Evolutionary conservation across 257 asterid species (phyloP).

Genomic region (Perilla frutescens): DNA sequence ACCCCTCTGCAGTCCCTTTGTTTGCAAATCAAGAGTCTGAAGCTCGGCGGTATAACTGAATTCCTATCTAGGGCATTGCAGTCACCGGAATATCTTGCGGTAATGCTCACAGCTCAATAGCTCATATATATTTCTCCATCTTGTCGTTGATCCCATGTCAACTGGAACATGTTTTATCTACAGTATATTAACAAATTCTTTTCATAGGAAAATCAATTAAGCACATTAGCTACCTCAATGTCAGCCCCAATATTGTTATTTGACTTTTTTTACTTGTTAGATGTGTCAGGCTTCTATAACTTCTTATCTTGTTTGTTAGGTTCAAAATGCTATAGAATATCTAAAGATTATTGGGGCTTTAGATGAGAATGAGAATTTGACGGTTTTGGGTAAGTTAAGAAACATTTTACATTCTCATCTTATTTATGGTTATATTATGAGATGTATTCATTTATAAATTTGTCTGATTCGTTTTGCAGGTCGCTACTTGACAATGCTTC

Average conservation of each 20-base stretch:
- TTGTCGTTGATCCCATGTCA: slow-evolving; percentile 30
- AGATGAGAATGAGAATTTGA: slow-evolving; percentile 84
- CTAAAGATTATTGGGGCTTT: slow-evolving; percentile 89
- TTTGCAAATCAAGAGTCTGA: slow-evolving; percentile 90
- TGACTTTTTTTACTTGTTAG: slow-evolving; percentile 18
- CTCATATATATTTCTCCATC: slow-evolving; percentile 34
- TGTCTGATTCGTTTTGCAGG: slow-evolving; percentile 59
- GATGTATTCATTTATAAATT: slow-evolving; percentile 35
- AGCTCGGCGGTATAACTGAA: slow-evolving; percentile 86
- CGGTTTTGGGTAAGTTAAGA: slow-evolving; percentile 70
- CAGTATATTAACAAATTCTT: background rate
- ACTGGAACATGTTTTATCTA: slow-evolving; percentile 14
- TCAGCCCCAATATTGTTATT: background rate
- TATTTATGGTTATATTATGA: slow-evolving; percentile 31
- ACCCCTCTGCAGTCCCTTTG: slow-evolving; percentile 97
- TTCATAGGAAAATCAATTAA: slow-evolving; percentile 21
- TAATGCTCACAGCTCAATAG: slow-evolving; percentile 44
- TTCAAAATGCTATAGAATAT: slow-evolving; percentile 92
- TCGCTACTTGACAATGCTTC: slow-evolving; percentile 86
- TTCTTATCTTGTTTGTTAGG: slow-evolving; percentile 49
- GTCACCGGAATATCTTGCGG: slow-evolving; percentile 92
- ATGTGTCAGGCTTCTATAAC: slow-evolving; percentile 24
- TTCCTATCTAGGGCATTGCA: slow-evolving; percentile 88
- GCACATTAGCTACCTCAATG: slow-evolving; percentile 8
- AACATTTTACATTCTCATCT: slow-evolving; percentile 28